A percentile compares a stretch with the other conserved stretches of the same genome.
These are phyloP conservation scores for Claviceps spartinae DNA, from an alignment of 2,329 filamentous ascomycete genomes.

Conservation along the genomic window DNA sequence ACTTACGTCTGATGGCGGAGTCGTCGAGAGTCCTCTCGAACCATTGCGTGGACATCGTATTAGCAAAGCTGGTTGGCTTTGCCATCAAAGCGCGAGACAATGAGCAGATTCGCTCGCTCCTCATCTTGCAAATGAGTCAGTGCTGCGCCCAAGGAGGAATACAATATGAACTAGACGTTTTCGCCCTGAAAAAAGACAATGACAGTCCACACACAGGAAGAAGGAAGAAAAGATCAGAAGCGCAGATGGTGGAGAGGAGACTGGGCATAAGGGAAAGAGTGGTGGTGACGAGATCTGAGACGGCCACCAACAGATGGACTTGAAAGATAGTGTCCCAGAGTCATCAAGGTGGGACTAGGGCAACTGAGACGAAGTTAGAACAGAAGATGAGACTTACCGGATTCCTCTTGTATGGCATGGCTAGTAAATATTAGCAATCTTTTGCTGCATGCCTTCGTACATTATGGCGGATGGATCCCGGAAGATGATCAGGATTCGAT, in stretches of 20 bases:
- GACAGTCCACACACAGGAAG: not conserved
- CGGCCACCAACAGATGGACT: not conserved
- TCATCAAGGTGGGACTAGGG: too few species aligned
- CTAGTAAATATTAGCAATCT: constrained; percentile 17
- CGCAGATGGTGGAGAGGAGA: not conserved
- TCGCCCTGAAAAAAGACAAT: not conserved
- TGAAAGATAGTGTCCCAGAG: constrained; percentile 1
- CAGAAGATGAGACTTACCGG: constrained; percentile 3
- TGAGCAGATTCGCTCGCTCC: constrained; percentile 8
- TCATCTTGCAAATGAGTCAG: constrained; percentile 2
- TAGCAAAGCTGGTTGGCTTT: constrained; percentile 20
- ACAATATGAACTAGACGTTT: not conserved
- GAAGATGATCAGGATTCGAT: not conserved
- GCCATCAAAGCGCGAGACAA: constrained; percentile 28
- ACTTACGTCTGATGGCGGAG: constrained; percentile 46
- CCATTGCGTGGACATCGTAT: constrained; percentile 21
- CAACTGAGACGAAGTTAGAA: not conserved
- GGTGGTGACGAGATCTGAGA: too few species aligned
- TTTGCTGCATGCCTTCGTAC: constrained; percentile 25
- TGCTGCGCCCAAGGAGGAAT: not conserved
- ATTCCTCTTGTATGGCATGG: constrained; percentile 20
- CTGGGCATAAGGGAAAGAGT: too few species aligned
- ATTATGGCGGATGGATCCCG: not conserved
- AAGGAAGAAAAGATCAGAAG: not conserved
- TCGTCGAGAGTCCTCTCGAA: constrained; percentile 68